A percentile compares a stretch with the other conserved stretches of the same genome.
These are phyloP conservation scores for Leishmania amazonensis DNA, from an alignment of 208 protist species.

Conservation along the genomic window DNA sequence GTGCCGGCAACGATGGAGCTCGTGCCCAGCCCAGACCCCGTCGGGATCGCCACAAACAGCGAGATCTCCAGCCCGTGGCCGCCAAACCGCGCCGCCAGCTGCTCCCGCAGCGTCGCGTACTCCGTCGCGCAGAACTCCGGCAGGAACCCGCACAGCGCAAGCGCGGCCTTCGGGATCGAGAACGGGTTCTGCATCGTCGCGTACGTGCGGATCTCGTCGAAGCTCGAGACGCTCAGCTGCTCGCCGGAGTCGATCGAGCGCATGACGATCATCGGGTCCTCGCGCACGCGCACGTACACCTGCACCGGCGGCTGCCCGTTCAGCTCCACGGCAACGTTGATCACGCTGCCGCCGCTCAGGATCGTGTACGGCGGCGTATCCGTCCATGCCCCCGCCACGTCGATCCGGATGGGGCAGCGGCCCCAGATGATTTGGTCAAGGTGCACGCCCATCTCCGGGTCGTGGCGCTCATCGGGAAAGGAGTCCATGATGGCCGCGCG, in stretches of 20 bases:
- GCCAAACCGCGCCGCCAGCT: constrained; percentile 35
- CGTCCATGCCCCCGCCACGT: constrained; percentile 66
- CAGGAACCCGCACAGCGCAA: constrained; percentile 57
- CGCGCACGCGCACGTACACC: constrained; percentile 42
- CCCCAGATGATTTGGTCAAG: constrained; percentile 56
- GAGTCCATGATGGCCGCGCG: constrained; percentile 22
- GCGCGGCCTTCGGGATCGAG: constrained; percentile 65
- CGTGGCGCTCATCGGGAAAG: constrained; percentile 22
- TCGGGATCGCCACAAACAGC: constrained; percentile 52
- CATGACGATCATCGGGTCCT: constrained; percentile 30
- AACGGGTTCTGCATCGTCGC: constrained; percentile 44
- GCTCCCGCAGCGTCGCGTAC: constrained; percentile 40
- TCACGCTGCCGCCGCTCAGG: constrained; percentile 52
- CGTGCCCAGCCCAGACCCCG: constrained; percentile 68
- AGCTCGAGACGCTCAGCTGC: constrained; percentile 28
- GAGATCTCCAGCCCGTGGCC: constrained; percentile 59
- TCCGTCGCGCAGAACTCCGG: constrained; percentile 37
- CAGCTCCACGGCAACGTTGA: constrained; percentile 63
- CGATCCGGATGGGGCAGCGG: constrained; percentile 54
- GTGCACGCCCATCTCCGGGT: constrained; percentile 29
- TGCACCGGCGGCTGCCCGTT: constrained; percentile 58
- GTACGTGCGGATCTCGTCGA: constrained; percentile 50
- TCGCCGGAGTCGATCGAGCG: constrained; percentile 49
- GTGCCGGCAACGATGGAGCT: constrained; percentile 64
- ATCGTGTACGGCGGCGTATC: constrained; percentile 71